phyloP scores from a whole-genome alignment of 306 rosid species.

The Prunus mongolica region DNA sequence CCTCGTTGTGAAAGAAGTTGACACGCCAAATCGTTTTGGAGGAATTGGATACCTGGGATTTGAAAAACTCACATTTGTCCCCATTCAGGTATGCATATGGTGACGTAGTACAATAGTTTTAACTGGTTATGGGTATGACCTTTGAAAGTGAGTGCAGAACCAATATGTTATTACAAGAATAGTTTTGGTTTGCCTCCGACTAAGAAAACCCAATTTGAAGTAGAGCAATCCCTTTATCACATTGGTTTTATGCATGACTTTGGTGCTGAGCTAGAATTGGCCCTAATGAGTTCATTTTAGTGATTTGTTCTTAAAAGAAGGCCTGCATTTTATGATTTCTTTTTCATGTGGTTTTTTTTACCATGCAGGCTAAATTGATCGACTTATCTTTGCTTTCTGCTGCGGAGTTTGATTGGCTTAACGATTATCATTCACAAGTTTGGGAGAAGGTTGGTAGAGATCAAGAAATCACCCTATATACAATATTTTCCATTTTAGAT shows the following conservation, averaged over 20 bases:
- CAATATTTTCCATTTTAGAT: background rate
- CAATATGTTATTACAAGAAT: background rate
- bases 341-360: slow-evolving; percentile 14
- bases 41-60: slow-evolving; percentile 77
- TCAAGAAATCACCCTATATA: background rate
- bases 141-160: background rate
- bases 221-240: background rate
- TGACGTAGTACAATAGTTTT: background rate
- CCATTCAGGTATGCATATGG: slow-evolving; percentile 66
- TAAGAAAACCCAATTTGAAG: background rate
- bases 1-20: slow-evolving; percentile 51
- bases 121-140: background rate
- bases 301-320: background rate
- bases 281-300: background rate
- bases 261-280: background rate
- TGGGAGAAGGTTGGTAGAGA: slow-evolving; percentile 79
- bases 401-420: slow-evolving; percentile 70
- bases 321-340: background rate
- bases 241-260: background rate
- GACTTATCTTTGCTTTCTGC: slow-evolving; percentile 71
- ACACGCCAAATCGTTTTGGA: slow-evolving; percentile 84
- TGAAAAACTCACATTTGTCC: slow-evolving; percentile 85
- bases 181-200: background rate
- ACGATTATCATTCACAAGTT: slow-evolving; percentile 77
- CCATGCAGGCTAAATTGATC: slow-evolving; percentile 75